phyloP scores from a whole-genome alignment of 1,139 yeast species.

The Candida sp. region DNA sequence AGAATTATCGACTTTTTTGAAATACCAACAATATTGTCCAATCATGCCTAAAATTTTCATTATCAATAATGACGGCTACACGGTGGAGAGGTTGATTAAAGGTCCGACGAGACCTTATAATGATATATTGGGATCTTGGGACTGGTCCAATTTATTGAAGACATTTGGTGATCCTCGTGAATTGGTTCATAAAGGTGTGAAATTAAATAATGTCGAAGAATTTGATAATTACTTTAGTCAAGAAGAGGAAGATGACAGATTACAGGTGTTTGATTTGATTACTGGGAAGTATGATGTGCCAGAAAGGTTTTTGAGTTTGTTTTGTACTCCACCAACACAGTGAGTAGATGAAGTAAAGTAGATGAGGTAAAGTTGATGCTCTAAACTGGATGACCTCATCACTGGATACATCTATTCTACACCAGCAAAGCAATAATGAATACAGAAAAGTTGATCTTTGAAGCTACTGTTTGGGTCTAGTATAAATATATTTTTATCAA shows the following conservation, averaged over 20 bases:
- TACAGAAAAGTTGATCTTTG: no score
- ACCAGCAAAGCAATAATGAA: no score
- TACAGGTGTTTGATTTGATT: conserved; percentile 53
- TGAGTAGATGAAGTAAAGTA: no score
- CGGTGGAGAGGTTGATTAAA: conserved; percentile 79
- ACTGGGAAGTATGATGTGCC: conserved; percentile 63
- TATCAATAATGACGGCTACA: conserved; percentile 81
- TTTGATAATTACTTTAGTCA: conserved; percentile 18
- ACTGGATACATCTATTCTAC: no score
- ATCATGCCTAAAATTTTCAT: conserved; percentile 56
- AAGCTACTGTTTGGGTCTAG: no score
- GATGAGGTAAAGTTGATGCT: no score
- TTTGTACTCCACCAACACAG: no score
- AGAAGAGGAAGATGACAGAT: conserved; percentile 28
- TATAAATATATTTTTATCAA: no score
- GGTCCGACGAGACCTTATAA: conserved; percentile 77
- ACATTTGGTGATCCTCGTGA: conserved; percentile 60
- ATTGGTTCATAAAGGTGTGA: conserved; percentile 30
- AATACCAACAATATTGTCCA: conserved; percentile 45
- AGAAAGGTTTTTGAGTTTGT: conserved; percentile 34
- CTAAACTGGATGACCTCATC: no score
- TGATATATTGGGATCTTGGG: conserved; percentile 77
- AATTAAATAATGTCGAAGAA: conserved; percentile 25
- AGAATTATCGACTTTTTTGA: conserved; percentile 68
- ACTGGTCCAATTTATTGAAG: conserved; percentile 64